phyloP scores from a whole-genome alignment of 441 rosid species.

The Raphanus hybrid region DNA sequence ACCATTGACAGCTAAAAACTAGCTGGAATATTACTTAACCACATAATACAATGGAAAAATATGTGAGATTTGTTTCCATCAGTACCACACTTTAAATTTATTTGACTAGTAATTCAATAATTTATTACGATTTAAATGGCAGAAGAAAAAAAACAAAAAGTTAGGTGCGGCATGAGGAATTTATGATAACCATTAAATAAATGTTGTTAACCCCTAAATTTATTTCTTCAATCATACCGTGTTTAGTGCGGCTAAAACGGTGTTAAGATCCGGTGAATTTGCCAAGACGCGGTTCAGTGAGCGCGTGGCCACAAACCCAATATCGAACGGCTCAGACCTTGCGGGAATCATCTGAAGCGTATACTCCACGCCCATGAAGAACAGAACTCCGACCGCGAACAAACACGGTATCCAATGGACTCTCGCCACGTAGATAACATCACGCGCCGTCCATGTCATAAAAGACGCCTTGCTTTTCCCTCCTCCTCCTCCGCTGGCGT shows the following conservation, averaged over 20 bases:
- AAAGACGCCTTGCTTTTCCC: slow-evolving; percentile 48
- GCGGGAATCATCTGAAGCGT: slow-evolving; percentile 88
- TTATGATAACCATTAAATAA: slow-evolving; percentile 20
- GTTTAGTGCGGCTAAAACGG: slow-evolving; percentile 78
- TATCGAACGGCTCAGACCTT: slow-evolving; percentile 77
- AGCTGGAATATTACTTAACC: slow-evolving; percentile 23
- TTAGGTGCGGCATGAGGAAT: slow-evolving; percentile 22
- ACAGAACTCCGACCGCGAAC: slow-evolving; percentile 68
- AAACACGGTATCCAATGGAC: slow-evolving; percentile 73
- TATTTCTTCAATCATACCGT: slow-evolving; percentile 54
- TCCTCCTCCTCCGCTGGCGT: slow-evolving; percentile 9
- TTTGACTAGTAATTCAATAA: slow-evolving; percentile 19
- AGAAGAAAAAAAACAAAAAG: slow-evolving; percentile 8
- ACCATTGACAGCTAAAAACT: slow-evolving; percentile 28
- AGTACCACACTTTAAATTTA: background rate
- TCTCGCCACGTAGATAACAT: slow-evolving; percentile 55
- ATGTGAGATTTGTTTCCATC: too few relatives aligned
- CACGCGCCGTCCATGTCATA: slow-evolving; percentile 64
- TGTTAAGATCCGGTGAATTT: slow-evolving; percentile 75
- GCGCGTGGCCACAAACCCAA: slow-evolving; percentile 81
- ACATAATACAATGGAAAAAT: background rate
- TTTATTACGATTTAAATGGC: background rate
- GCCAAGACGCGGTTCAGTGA: slow-evolving; percentile 62
- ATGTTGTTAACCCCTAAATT: background rate
- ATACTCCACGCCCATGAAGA: slow-evolving; percentile 96